Evolutionary conservation across 1,284 basidiomycete genomes (phyloP).

Genomic region (Naganishia sp.): DNA sequence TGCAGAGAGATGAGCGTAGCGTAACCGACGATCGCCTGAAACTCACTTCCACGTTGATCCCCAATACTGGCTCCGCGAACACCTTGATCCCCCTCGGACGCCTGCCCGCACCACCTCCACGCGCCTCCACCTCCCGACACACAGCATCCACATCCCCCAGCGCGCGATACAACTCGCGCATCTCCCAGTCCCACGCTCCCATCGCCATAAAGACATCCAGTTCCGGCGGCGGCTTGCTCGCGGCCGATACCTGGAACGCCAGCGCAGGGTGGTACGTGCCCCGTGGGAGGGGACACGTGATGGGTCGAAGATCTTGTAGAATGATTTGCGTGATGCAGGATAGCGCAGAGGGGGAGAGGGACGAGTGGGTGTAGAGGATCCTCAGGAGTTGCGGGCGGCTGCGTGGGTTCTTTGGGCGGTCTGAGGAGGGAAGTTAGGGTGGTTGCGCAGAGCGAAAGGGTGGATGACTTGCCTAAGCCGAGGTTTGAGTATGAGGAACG

Average conservation of each 20-base stretch:
- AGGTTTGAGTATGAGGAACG: slow-evolving; percentile 64
- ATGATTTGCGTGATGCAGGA: slow-evolving; percentile 76
- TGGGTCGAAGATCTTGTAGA: slow-evolving; percentile 74
- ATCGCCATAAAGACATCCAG: slow-evolving; percentile 68
- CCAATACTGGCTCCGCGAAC: slow-evolving; percentile 53
- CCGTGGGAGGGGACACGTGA: slow-evolving; percentile 67
- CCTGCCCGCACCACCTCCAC: slow-evolving; percentile 32
- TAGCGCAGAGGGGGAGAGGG: slow-evolving; percentile 63
- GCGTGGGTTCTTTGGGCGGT: slow-evolving; percentile 37
- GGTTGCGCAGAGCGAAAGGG: neutral
- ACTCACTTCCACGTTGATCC: slow-evolving; percentile 62
- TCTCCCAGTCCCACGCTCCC: slow-evolving; percentile 67
- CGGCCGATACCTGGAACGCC: slow-evolving; percentile 53
- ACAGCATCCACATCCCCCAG: slow-evolving; percentile 65
- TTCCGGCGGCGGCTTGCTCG: slow-evolving; percentile 54
- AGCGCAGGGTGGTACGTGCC: slow-evolving; percentile 59
- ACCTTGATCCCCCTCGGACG: slow-evolving; percentile 28
- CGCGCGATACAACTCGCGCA: slow-evolving; percentile 62
- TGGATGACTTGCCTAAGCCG: slow-evolving; percentile 24
- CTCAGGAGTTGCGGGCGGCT: slow-evolving; percentile 58
- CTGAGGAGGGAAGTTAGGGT: slow-evolving; percentile 16
- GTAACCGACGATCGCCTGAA: neutral
- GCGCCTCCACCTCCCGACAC: slow-evolving; percentile 59
- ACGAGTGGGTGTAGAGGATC: slow-evolving; percentile 57
- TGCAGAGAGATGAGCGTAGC: slow-evolving; percentile 42